phyloP scores from a whole-genome alignment of 2,329 filamentous ascomycete species.

The Monilinia fructicola region DNA sequence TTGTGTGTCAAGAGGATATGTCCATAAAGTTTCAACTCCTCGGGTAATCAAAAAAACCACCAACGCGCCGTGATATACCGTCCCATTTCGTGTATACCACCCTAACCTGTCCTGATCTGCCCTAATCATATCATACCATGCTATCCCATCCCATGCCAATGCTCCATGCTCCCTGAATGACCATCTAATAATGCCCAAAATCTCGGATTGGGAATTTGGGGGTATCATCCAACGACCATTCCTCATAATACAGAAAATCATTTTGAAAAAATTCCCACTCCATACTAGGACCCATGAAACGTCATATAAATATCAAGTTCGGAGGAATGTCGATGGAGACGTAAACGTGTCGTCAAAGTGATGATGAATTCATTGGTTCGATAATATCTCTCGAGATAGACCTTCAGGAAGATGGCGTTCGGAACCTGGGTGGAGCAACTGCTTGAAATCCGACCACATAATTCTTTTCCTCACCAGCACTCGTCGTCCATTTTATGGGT shows the following conservation, averaged over 20 bases:
- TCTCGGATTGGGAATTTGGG: not conserved
- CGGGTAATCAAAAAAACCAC: not conserved
- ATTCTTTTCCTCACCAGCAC: conserved; percentile 22
- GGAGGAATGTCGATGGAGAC: not conserved
- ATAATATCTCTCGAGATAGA: not conserved
- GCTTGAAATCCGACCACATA: conserved; percentile 36
- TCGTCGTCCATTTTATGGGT: conserved; percentile 72
- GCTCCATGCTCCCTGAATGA: conserved; percentile 1
- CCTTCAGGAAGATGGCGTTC: not conserved
- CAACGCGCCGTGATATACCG: not conserved
- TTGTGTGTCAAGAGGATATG: not conserved
- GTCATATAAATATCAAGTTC: not conserved
- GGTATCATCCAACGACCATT: conserved; percentile 12
- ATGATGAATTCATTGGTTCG: not conserved
- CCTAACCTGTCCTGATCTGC: not conserved
- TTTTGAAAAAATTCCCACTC: not conserved
- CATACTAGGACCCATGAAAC: not conserved
- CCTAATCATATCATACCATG: too few relatives aligned
- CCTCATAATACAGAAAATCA: not conserved
- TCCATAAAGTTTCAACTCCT: not conserved
- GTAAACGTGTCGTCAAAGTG: too few relatives aligned
- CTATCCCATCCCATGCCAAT: not conserved
- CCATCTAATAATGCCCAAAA: conserved; percentile 18
- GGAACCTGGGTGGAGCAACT: conserved; percentile 5
- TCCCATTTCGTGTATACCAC: not conserved